Evolutionary conservation across 305 asterid genomes (phyloP).

Genomic region (Solanum chacoense): DNA sequence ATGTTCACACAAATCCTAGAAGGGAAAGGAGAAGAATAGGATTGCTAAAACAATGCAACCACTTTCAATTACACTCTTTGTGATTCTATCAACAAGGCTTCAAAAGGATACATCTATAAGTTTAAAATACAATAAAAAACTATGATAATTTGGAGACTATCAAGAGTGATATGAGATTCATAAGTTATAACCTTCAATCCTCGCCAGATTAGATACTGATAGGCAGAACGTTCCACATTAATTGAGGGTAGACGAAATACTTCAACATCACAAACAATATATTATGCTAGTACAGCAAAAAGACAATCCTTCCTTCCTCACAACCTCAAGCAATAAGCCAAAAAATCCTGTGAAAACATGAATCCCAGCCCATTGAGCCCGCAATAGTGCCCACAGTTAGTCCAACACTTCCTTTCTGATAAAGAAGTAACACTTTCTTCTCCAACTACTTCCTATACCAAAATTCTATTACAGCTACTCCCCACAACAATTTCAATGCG

Average conservation of each 20-base stretch:
- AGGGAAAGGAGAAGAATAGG: neutral
- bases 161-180: neutral
- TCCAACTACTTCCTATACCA: neutral
- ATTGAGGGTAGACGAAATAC: neutral
- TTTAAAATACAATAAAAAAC: neutral
- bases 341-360: neutral
- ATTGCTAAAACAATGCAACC: neutral
- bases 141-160: neutral
- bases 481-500: neutral
- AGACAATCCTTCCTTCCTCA: neutral
- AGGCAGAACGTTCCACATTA: neutral
- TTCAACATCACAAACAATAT: neutral
- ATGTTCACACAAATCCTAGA: neutral
- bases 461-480: neutral
- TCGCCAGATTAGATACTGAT: neutral
- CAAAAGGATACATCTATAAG: neutral
- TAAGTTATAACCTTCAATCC: neutral
- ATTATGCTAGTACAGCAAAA: neutral
- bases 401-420: neutral
- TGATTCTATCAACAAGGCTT: neutral
- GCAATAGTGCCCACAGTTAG: neutral
- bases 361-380: neutral
- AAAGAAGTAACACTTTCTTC: neutral
- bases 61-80: neutral
- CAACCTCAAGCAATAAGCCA: neutral